phyloP scores from a whole-genome alignment of 768 basidiomycete species.

The Pleurotus tuber-regium region DNA sequence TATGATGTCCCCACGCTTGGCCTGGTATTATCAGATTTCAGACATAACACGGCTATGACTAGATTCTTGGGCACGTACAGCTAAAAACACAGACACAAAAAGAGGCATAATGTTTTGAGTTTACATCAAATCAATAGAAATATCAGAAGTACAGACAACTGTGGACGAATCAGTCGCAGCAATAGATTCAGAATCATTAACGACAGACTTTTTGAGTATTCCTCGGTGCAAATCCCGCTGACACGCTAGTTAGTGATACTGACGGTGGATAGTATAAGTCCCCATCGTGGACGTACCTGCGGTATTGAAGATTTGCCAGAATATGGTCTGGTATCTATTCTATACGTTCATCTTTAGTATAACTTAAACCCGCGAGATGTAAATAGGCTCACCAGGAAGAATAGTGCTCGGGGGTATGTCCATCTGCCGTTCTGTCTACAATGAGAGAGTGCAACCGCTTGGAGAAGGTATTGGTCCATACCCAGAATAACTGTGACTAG shows the following conservation, averaged over 20 bases:
- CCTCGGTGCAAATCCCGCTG: neutral
- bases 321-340: conserved; percentile 6
- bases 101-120: no score
- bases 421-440: neutral
- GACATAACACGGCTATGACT: no score
- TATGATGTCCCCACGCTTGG: conserved; percentile 3
- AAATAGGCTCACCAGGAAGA: neutral
- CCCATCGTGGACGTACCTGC: neutral
- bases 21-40: neutral
- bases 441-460: neutral
- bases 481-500: conserved; percentile 5
- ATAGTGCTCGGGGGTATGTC: conserved; percentile 3
- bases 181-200: no score
- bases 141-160: neutral
- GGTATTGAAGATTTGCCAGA: conserved; percentile 4
- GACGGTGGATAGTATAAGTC: neutral
- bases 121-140: no score
- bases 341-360: no score
- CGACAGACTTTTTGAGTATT: neutral
- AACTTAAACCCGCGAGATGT: no score
- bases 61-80: no score
- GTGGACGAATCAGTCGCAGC: no score
- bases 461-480: neutral
- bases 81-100: neutral
- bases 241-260: neutral